Conservation (phyloP, 768 basidiomycete species). For the Rhodotorula paludigena region DNA sequence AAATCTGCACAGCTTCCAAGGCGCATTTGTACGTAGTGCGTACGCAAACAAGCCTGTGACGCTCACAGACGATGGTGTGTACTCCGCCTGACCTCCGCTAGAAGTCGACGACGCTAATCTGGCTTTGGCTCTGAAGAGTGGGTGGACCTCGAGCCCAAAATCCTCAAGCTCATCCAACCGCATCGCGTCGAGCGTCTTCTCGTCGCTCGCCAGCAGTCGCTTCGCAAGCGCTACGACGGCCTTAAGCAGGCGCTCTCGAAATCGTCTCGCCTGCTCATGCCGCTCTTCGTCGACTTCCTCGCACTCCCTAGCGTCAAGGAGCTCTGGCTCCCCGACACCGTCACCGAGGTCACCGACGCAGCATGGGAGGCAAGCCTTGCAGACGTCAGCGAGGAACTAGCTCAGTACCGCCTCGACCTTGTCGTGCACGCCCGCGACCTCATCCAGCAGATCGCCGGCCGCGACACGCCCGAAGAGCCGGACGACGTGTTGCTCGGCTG, state of each 20-base stretch:
- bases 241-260: neutral
- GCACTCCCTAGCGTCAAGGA: neutral
- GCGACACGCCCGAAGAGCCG: too few species aligned
- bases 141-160: too few species aligned
- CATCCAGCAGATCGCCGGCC: neutral
- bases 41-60: too few species aligned
- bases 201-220: neutral
- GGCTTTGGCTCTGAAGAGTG: too few species aligned
- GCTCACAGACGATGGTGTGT: too few species aligned
- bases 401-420: neutral
- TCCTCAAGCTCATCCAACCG: neutral
- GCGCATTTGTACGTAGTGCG: too few species aligned
- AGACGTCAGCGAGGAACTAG: neutral
- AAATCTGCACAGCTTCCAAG: too few species aligned
- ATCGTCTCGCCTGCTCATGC: neutral
- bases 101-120: too few species aligned
- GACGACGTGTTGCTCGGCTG: too few species aligned
- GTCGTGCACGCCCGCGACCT: too few species aligned
- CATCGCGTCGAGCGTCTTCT: neutral
- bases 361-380: neutral
- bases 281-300: constrained; percentile 22
- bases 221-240: neutral
- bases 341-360: too few species aligned
- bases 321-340: constrained; percentile 2
- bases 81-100: too few species aligned